Evolutionary conservation across 2,329 filamentous ascomycete species (phyloP).

Genomic region (Trichoderma oligosporum): DNA sequence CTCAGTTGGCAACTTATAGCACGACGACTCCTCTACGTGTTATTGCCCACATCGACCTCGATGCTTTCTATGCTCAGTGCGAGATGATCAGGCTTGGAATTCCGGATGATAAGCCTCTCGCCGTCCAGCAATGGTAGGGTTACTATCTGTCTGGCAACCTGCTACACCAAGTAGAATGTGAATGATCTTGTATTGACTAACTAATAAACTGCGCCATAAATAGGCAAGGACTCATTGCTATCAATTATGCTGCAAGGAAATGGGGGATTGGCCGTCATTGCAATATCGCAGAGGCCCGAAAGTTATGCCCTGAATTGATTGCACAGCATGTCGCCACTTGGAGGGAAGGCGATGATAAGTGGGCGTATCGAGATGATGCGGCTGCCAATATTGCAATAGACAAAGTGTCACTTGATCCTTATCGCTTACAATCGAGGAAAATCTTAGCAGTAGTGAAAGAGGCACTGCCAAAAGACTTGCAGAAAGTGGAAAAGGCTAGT

Average conservation of each 20-base stretch:
- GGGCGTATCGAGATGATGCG: conserved; percentile 85
- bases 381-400: conserved; percentile 76
- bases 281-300: conserved; percentile 74
- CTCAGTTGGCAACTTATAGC: conserved; percentile 67
- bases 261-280: conserved; percentile 79
- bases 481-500: conserved; percentile 85
- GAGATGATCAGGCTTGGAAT: conserved; percentile 83
- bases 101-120: conserved; percentile 72
- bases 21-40: conserved; percentile 76
- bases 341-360: conserved; percentile 85
- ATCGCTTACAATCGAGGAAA: conserved; percentile 76
- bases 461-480: conserved; percentile 58
- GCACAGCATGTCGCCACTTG: conserved; percentile 93
- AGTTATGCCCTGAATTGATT: conserved; percentile 78
- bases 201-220: not conserved
- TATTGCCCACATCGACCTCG: conserved; percentile 87
- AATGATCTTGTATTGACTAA: too few species aligned
- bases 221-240: conserved; percentile 89
- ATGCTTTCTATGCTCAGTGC: conserved; percentile 97
- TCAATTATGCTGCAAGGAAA: conserved; percentile 87
- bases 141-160: too few species aligned
- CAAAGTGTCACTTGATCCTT: conserved; percentile 93
- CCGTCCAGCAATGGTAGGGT: conserved; percentile 85
- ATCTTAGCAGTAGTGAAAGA: conserved; percentile 79
- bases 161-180: too few species aligned